A percentile compares a stretch with the other conserved stretches of the same genome.
phyloP scores from a whole-genome alignment of 176 grass and related monocot genomes.

The Poa pratensis region DNA sequence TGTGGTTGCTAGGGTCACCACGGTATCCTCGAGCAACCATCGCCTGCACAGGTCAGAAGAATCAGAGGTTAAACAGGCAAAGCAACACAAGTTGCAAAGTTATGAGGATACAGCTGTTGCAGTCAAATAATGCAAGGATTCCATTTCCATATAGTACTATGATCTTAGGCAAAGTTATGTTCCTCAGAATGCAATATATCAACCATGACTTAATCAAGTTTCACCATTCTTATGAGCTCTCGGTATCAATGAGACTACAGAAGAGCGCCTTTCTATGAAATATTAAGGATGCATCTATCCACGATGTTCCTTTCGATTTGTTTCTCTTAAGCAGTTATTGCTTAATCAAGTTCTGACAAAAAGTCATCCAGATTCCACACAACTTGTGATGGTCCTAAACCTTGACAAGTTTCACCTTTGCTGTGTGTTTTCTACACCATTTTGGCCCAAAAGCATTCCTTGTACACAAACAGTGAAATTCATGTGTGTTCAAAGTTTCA shows the following conservation, averaged over 20 bases:
- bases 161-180: neutral
- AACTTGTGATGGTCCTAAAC: neutral
- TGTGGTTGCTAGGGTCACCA: constrained; percentile 75
- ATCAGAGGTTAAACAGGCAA: constrained; percentile 4
- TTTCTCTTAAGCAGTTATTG: neutral
- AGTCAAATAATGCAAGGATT: neutral
- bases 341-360: constrained; percentile 16
- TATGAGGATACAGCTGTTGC: too few species aligned
- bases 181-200: constrained; percentile 5
- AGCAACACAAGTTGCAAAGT: too few species aligned
- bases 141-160: neutral
- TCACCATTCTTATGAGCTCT: neutral
- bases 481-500: neutral
- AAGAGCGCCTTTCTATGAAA: neutral
- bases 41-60: constrained; percentile 56
- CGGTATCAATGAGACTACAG: neutral
- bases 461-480: neutral
- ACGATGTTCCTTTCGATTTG: neutral
- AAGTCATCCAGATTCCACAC: neutral
- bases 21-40: constrained; percentile 95
- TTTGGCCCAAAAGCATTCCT: constrained; percentile 26
- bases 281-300: neutral
- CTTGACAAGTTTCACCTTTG: neutral
- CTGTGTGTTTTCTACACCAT: neutral
- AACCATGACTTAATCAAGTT: constrained; percentile 34